A percentile compares a stretch with the other conserved stretches of the same genome.
Conservation (phyloP, 2,329 filamentous ascomycete genomes). For the Neofusicoccum parvum region DNA sequence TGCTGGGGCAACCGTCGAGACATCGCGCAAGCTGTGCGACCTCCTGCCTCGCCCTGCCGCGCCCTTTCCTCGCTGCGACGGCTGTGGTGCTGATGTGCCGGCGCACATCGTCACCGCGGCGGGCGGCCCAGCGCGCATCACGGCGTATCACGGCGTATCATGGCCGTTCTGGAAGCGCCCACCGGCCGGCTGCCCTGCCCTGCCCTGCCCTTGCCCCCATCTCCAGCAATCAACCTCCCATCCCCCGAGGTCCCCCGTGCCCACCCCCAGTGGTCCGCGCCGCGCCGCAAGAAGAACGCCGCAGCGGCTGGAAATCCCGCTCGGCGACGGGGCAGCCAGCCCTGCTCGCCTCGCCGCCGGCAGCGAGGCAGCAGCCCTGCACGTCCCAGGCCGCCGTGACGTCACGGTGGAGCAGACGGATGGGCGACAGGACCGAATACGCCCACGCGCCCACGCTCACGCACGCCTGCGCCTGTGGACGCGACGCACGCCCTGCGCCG, state of each 20-base stretch:
- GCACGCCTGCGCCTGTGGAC: background rate
- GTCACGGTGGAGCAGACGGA: background rate
- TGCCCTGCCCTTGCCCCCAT: background rate
- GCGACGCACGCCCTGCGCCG: background rate
- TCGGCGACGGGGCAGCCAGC: too few relatives aligned
- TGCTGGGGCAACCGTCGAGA: background rate
- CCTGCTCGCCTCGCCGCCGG: too few relatives aligned
- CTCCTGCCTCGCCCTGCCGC: background rate
- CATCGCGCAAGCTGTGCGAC: background rate
- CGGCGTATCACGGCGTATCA: background rate
- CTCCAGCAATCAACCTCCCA: background rate
- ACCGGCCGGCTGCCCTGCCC: too few relatives aligned
- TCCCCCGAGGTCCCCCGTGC: background rate
- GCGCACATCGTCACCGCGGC: too few relatives aligned
- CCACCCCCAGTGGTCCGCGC: background rate
- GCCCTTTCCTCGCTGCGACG: background rate
- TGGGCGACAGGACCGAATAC: background rate
- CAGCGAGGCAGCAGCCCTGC: background rate
- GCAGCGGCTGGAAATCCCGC: too few relatives aligned
- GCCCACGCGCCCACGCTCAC: background rate
- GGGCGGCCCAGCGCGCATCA: constrained; percentile 5
- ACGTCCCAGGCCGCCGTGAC: background rate
- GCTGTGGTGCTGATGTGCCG: background rate
- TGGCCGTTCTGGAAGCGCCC: constrained; percentile 13
- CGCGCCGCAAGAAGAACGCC: too few relatives aligned